phyloP scores from a whole-genome alignment of 225 moss, liverwort and hornwort genomes.

The Pleurozium schreberi region DNA sequence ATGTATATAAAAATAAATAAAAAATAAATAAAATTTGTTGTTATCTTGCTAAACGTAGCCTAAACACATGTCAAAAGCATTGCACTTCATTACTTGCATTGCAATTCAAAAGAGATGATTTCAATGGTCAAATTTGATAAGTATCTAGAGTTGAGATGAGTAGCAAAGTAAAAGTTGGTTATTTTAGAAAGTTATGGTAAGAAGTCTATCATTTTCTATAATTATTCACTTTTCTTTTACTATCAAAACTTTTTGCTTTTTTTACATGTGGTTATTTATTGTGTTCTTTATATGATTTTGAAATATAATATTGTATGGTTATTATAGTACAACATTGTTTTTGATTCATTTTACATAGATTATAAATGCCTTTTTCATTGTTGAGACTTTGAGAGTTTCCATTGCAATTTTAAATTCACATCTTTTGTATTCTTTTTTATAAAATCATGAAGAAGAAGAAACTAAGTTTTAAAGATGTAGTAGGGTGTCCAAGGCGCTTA shows the following conservation, averaged over 20 bases:
- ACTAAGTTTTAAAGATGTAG: too few species aligned
- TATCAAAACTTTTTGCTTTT: rapidly evolving
- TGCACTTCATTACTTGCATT: not conserved
- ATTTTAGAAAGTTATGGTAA: not conserved
- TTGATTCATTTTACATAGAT: not conserved
- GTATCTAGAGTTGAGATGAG: not conserved
- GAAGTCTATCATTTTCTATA: not conserved
- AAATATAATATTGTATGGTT: too few species aligned
- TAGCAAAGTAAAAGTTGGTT: not conserved
- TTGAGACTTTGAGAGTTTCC: not conserved
- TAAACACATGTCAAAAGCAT: too few species aligned
- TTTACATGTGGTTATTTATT: not conserved
- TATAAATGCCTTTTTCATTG: too few species aligned
- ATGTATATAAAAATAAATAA: too few species aligned
- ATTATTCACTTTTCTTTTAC: not conserved
- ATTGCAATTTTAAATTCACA: too few species aligned
- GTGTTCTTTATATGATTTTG: not conserved
- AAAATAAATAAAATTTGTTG: not conserved
- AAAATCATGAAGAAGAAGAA: not conserved
- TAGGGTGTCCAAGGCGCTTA: not conserved
- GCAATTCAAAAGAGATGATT: not conserved
- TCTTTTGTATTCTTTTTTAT: not conserved
- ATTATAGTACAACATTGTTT: not conserved
- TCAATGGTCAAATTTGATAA: not conserved
- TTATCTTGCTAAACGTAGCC: not conserved